Base-by-base conservation (phyloP, 495 filamentous ascomycete species). In the Arthonia radiata region DNA sequence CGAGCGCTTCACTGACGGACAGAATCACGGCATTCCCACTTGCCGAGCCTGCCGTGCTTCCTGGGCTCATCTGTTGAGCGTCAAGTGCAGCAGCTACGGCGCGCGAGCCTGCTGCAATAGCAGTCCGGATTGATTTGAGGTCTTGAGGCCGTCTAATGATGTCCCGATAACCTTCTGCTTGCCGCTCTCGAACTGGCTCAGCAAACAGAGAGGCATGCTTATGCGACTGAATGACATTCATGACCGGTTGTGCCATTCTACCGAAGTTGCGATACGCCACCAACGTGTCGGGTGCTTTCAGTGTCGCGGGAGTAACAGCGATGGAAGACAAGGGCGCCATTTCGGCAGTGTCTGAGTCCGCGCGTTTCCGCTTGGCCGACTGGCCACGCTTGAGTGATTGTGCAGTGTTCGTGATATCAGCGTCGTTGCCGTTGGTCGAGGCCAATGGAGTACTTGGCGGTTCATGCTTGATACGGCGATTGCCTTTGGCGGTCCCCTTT, bases 181-280 rank as follows among this genome's bases (percentile, higher is more conserved):
- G 68, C 19, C 64, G 66, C 26, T 89, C 79, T 17, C 72, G 74
- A 17, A 97, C 61, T 2, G 82, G 77, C 27, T 66, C 65, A 13
- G 67, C 66, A 42, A 97, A 97, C 36, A 80, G 72, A 17, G 77
- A 82, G 4, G 78, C 86, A 31, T 80, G 68, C 25, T 81, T 79
- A 49, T 97, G 81, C 23, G 61, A 66, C 5, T 64, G 55, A 29
- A 94, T 79, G 42, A 81, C 71, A 35, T 86, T 76, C 49, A 94
- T 67, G 28, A 89, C 67, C 0, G 77, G 70, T 11, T 63, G 58
- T 5, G 67, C 68, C 7, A 78, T 78, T 25, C 74, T 64, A 30
- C 71, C 59, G 47, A 92, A 89, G 15, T 71, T 70, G 15, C 77
- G 69, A 1, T 37, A 38, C 4, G 42, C 45, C 5, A 41, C n/a